Conservation (phyloP, 1,284 basidiomycete genomes). For the Trametes sp. region DNA sequence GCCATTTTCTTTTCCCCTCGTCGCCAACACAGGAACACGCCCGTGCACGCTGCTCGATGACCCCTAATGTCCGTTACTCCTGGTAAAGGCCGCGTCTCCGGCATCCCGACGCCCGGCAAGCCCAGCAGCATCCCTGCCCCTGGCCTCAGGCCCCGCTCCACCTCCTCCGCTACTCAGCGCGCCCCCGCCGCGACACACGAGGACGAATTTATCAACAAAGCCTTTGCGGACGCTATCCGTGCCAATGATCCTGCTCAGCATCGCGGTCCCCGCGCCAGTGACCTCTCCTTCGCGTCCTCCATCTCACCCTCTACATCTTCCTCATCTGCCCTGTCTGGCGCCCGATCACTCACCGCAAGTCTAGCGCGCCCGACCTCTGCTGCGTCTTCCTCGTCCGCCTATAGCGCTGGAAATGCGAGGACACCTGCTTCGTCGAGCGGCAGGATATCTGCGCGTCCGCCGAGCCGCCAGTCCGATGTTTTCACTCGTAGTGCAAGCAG, state of each 20-base stretch:
- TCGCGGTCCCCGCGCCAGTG: constrained; percentile 50
- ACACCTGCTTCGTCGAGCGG: constrained; percentile 53
- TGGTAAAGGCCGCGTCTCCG: constrained; percentile 60
- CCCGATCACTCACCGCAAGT: constrained; percentile 50
- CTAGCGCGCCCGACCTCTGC: constrained; percentile 44
- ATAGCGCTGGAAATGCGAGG: constrained; percentile 58
- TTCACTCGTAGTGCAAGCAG: constrained; percentile 55
- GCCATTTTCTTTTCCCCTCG: background rate
- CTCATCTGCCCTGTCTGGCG: constrained; percentile 44
- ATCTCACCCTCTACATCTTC: constrained; percentile 56
- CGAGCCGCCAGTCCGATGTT: constrained; percentile 66
- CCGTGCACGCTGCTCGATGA: constrained; percentile 23
- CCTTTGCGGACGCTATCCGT: constrained; percentile 79
- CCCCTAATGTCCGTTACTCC: constrained; percentile 53
- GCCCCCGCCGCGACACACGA: constrained; percentile 44
- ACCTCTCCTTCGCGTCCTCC: constrained; percentile 50
- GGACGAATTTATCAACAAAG: constrained; percentile 64
- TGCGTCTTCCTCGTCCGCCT: constrained; percentile 48
- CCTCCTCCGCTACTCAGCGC: constrained; percentile 56
- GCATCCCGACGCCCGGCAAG: constrained; percentile 67
- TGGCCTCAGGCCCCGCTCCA: constrained; percentile 66
- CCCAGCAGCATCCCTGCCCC: constrained; percentile 71
- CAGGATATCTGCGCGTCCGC: constrained; percentile 58
- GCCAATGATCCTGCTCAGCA: constrained; percentile 80
- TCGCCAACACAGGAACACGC: constrained; percentile 2